Evolutionary conservation across 305 asterid genomes (phyloP).

Genomic region (Plantago coronopus): DNA sequence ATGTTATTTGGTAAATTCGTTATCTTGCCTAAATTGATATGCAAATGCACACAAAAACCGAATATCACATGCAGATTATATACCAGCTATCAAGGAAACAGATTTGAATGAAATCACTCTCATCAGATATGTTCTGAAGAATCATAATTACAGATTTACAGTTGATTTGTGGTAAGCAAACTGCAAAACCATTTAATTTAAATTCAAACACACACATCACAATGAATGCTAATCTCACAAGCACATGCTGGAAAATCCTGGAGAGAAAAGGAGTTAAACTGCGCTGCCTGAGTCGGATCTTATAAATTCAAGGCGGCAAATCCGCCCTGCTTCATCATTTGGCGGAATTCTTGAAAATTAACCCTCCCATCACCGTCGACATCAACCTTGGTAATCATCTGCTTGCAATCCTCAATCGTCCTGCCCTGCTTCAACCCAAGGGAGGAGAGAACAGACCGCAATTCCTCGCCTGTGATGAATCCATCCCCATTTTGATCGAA

Average conservation of each 20-base stretch:
- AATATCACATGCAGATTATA: neutral
- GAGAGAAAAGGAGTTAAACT: neutral
- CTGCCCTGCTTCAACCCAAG: conserved; percentile 57
- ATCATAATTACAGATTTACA: conserved; percentile 8
- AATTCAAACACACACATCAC: conserved; percentile 6
- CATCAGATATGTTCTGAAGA: neutral
- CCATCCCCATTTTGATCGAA: conserved; percentile 64
- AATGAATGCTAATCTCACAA: neutral
- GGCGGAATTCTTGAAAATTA: conserved; percentile 52
- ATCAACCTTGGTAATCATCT: conserved; percentile 57
- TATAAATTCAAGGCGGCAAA: conserved; percentile 44
- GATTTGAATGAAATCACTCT: conserved; percentile 4
- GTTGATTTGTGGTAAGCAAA: neutral
- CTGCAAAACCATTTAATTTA: conserved; percentile 10
- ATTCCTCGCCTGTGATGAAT: conserved; percentile 54
- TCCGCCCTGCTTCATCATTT: conserved; percentile 74
- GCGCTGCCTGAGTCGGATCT: neutral
- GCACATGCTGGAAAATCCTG: neutral
- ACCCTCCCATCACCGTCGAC: conserved; percentile 64
- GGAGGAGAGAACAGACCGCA: conserved; percentile 50
- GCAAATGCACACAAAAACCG: neutral
- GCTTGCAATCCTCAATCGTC: conserved; percentile 47
- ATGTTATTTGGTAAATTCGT: no score
- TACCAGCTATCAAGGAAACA: neutral
- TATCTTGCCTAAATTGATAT: neutral